Evolutionary conservation across 768 basidiomycete species (phyloP), one percentile per base, ranked within the genome.

Genomic region (Myochromella boudieri): DNA sequence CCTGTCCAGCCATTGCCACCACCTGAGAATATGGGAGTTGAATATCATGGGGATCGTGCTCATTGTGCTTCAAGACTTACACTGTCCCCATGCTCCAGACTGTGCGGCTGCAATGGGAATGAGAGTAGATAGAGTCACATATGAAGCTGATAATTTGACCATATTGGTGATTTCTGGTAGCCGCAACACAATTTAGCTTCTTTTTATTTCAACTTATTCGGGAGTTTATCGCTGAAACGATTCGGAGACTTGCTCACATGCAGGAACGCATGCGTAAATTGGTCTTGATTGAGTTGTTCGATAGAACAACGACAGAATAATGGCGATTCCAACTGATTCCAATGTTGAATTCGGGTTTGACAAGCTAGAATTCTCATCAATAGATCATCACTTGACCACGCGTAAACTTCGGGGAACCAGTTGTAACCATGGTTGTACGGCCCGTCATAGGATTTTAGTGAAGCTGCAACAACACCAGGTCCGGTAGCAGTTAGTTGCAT

Each of bases 1-100:
- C 68, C 68, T 9, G 55, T 49, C 56, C 57, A 62, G 28, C 45
- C 48, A 2, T 39, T 51, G 6, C 60, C 60, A 37, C 58, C 60
- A 33, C 58, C 58, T 60, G 18, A 7, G 44, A 5, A 28, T 31
- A 17, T 42, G 21, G 6, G 38, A 17, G n/a, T 22, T 12, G 29
- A 32, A 20, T 3, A 20, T 27, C 12, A 7, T 12, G 11, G 22
- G 5, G 7, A 15, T 6, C 17, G 27, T 6, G 18, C 6, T 29
- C 6, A 25, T 3, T 12, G 8, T 25, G n/a, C n/a, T n/a, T n/a
- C n/a, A 15, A 4, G 25, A 56, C 66, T 60, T 61, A 54, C 69
- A 68, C 37, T 66, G 64, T 28, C 67, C 68, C 37, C 68, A 67
- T 41, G 63, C 61, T 29, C 26, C 37, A 27, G 60, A 54, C 26